Percentiles rank a stretch among this genome's conserved stretches.
These are phyloP conservation scores for Candida anutae DNA, from an alignment of 1,139 yeast genomes.

Conservation along the genomic window DNA sequence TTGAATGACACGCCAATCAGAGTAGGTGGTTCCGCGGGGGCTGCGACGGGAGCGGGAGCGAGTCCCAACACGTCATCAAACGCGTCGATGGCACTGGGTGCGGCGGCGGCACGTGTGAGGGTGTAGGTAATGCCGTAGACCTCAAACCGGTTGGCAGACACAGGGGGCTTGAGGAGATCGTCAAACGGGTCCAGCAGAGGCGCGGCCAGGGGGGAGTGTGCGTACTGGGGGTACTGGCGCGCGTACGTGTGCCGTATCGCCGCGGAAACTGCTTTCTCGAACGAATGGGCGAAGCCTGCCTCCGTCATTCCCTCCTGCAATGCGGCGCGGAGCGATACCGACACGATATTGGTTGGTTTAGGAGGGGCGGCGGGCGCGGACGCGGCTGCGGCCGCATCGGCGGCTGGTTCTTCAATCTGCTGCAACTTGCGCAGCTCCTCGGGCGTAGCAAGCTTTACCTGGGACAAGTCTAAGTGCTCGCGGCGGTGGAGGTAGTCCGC, in stretches of 20 bases:
- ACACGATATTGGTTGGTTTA: conserved; percentile 23
- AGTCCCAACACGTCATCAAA: conserved; percentile 45
- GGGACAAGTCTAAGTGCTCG: conserved; percentile 68
- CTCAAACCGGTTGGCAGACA: conserved; percentile 50
- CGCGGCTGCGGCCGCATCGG: conserved; percentile 7
- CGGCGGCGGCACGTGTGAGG: conserved; percentile 7
- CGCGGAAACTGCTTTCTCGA: conserved; percentile 22
- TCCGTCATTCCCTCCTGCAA: conserved; percentile 21
- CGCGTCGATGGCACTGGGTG: conserved; percentile 11
- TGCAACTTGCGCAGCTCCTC: conserved; percentile 8
- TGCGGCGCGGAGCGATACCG: conserved; percentile 18
- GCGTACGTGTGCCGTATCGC: conserved; percentile 34
- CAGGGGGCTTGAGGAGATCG: conserved; percentile 52
- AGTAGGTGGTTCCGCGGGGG: conserved; percentile 1
- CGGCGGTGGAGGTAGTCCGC: conserved; percentile 50
- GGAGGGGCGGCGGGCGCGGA: conserved; percentile 14
- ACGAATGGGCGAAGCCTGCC: conserved; percentile 21
- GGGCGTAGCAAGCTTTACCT: conserved; percentile 49
- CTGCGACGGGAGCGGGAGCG: conserved; percentile 6
- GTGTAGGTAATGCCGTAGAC: conserved; percentile 27
- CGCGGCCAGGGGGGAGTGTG: conserved; percentile 34
- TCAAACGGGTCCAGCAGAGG: conserved; percentile 46
- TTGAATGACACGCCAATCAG: conserved; percentile 35
- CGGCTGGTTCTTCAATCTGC: conserved; percentile 10
- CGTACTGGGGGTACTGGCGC: conserved; percentile 35